Conservation (phyloP, 2,329 filamentous ascomycete genomes). For the Tolypocladium sp. region DNA sequence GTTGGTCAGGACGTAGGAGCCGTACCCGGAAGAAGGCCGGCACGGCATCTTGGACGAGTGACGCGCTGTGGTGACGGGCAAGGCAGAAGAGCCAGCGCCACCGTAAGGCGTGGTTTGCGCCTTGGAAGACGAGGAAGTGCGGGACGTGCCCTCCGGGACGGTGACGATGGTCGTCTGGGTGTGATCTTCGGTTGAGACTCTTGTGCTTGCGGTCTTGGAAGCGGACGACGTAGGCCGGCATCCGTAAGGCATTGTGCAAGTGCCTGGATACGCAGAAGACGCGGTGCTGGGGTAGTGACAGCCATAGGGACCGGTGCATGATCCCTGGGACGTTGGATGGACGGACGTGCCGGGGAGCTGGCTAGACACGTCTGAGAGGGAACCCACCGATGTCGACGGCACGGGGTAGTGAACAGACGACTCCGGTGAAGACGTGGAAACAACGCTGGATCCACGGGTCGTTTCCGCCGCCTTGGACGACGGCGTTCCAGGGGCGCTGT, state of each 20-base stretch:
- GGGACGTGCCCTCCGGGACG: not conserved
- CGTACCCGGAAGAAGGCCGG: not conserved
- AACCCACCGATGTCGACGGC: not conserved
- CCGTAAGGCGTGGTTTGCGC: not conserved
- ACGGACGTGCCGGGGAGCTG: not conserved
- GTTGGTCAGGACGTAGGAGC: not conserved
- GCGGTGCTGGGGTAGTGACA: not conserved
- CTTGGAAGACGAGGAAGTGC: not conserved
- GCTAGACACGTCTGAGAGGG: not conserved
- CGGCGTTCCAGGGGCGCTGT: not conserved
- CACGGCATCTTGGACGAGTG: not conserved
- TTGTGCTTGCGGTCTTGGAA: not conserved
- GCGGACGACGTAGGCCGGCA: not conserved
- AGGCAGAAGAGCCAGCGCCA: not conserved
- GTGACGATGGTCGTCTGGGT: not conserved
- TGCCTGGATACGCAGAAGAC: not conserved
- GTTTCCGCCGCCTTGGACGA: not conserved
- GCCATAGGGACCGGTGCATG: not conserved
- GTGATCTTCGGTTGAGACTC: not conserved
- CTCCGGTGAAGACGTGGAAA: not conserved
- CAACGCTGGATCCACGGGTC: not conserved
- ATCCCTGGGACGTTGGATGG: not conserved
- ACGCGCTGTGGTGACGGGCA: not conserved
- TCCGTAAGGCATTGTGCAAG: not conserved
- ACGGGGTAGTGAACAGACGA: not conserved